Evolutionary conservation across 2,329 filamentous ascomycete genomes (phyloP), one percentile per base, ranked within the genome.

Genomic region (Penicillium thymicola): DNA sequence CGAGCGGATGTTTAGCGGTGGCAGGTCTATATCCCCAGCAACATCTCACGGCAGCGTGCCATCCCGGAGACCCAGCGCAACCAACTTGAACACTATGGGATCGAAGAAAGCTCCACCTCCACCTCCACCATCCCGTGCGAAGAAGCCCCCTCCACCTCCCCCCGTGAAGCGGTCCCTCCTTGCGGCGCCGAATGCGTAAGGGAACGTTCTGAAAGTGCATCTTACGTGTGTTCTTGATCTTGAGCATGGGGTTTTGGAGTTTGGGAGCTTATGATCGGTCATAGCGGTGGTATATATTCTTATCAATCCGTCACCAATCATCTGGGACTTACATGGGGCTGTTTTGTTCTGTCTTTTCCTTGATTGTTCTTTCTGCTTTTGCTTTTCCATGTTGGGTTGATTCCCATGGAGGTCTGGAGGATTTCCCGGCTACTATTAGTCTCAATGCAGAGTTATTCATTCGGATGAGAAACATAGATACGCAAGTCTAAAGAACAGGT

Each of bases 131-230:
- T 82, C 81, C 23, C 76, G 85, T 67, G 75, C 82, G 36, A 89
- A 87, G 78, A 88, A 88, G 72, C 84, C 85, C 13, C 81, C 83
- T 23, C 84, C 85, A 58, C 84, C 84, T 37, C 85, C 83, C 11
- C 85, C 86, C 23, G 81, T 85, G 75, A 88, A 88, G 78, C 76
- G 84, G 62, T 80, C 67, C 25, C 53, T 72, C 27, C 51, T 73
- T 4, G 65, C 69, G 40, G 65, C 65, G 32, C 65, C 59, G 3
- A 64, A 69, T 53, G 59, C 59, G 42, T 72, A 61, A 46, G 54
- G 9, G 43, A 40, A 3, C n/a, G 40, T 5, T 32, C 21, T 52
- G 43, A 30, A 47, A 40, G 74, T 43, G 40, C 16, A 13, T 23
- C 13, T 18, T 46, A 23, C 18, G 46, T 44, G n/a, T 27, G 18